Conservation (phyloP, 495 filamentous ascomycete species). For the Viridothelium virens region DNA sequence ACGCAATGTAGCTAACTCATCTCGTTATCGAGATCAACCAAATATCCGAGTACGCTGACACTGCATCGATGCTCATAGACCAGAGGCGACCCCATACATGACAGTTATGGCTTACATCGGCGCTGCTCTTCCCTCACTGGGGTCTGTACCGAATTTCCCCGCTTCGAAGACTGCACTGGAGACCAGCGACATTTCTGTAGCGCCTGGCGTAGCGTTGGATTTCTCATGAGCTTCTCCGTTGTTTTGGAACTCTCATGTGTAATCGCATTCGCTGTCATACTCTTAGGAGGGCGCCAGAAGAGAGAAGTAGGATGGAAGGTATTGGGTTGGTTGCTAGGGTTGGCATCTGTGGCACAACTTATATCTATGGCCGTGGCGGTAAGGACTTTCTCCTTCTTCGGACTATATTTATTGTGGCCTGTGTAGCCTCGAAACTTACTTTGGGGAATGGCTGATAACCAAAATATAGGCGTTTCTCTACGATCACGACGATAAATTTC, state of each 20-base stretch:
- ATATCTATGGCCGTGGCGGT: constrained; percentile 73
- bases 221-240: constrained; percentile 73
- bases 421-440: too few relatives aligned
- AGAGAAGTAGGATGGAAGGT: constrained; percentile 72
- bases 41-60: not conserved
- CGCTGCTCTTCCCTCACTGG: constrained; percentile 60
- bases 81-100: constrained; percentile 46
- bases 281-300: constrained; percentile 68
- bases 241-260: constrained; percentile 68
- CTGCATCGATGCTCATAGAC: constrained; percentile 21
- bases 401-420: too few relatives aligned
- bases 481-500: constrained; percentile 79
- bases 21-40: not conserved
- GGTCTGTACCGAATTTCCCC: constrained; percentile 52
- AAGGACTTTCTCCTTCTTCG: constrained; percentile 33
- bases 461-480: constrained; percentile 63
- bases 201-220: constrained; percentile 83
- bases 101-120: constrained; percentile 71
- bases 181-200: constrained; percentile 73
- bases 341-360: constrained; percentile 56
- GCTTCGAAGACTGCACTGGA: constrained; percentile 59
- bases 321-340: constrained; percentile 52
- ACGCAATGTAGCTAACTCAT: too few relatives aligned
- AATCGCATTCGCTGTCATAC: constrained; percentile 63
- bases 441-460: constrained; percentile 10